Percentiles rank a stretch among this genome's conserved stretches.
Conservation (phyloP, 768 basidiomycete species). For the Galerina sulciceps region DNA sequence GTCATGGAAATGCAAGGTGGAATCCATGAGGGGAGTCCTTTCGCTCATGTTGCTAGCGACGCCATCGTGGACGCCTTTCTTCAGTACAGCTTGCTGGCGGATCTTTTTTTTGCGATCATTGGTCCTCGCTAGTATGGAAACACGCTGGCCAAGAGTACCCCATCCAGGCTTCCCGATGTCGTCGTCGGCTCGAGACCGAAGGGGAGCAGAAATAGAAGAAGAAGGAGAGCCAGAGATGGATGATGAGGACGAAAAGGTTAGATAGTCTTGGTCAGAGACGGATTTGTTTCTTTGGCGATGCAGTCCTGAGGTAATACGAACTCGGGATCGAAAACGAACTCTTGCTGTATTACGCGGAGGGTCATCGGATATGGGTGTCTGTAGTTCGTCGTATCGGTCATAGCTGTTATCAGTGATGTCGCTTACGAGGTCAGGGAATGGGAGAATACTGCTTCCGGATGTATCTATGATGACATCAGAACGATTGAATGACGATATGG, state of each 20-base stretch:
- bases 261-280: conserved; percentile 17
- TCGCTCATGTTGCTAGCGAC: conserved; percentile 17
- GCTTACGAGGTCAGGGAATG: conserved; percentile 9
- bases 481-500: conserved; percentile 1
- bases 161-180: conserved; percentile 52
- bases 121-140: conserved; percentile 40
- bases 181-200: conserved; percentile 60
- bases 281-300: conserved; percentile 45
- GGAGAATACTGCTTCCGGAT: conserved; percentile 2
- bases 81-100: conserved; percentile 12
- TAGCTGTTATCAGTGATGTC: conserved; percentile 22
- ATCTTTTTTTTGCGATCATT: conserved; percentile 23
- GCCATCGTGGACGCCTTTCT: conserved; percentile 15
- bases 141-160: conserved; percentile 65
- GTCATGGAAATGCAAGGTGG: background rate
- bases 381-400: conserved; percentile 23
- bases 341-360: conserved; percentile 25
- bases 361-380: conserved; percentile 20
- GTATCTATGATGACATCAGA: conserved; percentile 6
- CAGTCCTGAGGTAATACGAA: conserved; percentile 77
- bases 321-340: conserved; percentile 75
- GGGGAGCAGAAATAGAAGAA: conserved; percentile 82
- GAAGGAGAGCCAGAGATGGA: conserved; percentile 69
- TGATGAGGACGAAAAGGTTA: conserved; percentile 33
- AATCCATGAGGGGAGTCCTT: conserved; percentile 25